Evolutionary conservation across 768 basidiomycete genomes (phyloP), one percentile per base, ranked within the genome.

Genomic region (Pleurotus pulmonarius): DNA sequence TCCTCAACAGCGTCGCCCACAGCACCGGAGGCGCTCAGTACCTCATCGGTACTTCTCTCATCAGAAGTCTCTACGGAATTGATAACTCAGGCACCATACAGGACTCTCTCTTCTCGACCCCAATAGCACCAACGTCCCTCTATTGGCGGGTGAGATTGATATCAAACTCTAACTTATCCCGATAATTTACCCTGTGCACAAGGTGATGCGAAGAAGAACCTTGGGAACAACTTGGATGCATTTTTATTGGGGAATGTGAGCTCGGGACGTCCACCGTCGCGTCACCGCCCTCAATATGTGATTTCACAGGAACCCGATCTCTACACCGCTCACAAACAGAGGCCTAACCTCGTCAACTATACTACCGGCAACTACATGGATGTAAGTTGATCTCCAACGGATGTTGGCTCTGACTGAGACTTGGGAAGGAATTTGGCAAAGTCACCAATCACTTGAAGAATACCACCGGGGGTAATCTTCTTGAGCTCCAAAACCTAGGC

Each of bases 271-370:
- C 29, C 11, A 3, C 8, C 29, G 29, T 29, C 29, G 2, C 8
- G 29, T 29, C 29, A 29, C 9, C 29, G 29, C 11, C 8, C 11
- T 29, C 8, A 29, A 9, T 11, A 29, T 9, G 29, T 5, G 47
- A 20, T 22, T 49, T 53, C 54, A 20, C 57, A 80, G 79, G 81
- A 83, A 65, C 86, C 86, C 40, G 86, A 88, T 69, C 71, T 87
- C 52, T 88, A 82, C 62, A 68, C 73, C 0, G 47, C 40, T 3
- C 81, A 82, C 57, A 64, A 66, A 1, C 58, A 76, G 56, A 70
- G 80, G 26, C 73, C 77, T 1, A 63, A 65, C 37, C 61, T 77
- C 5, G 46, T 64, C n/a, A 83, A 81, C 56, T 83, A 81, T 58
- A 77, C 79, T 0, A 69, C 73, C 0, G 57, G 72, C 12, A 67